Evolutionary conservation across 805 yeast species (phyloP), one percentile per base, ranked within the genome.

Genomic region (Myxozyma kluyveri): DNA sequence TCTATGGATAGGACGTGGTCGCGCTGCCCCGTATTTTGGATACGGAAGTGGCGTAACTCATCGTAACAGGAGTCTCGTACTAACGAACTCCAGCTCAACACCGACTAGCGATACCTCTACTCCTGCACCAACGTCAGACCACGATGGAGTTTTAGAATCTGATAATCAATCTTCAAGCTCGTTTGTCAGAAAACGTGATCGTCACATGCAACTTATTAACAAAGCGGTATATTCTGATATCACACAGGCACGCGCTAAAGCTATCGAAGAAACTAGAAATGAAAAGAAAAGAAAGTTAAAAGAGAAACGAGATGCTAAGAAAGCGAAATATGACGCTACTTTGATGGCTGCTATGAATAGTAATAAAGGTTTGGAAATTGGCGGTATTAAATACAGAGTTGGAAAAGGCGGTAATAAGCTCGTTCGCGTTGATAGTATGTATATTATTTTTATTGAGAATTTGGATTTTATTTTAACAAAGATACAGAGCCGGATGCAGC

Each of bases 381-480:
- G 59, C 18, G 65, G 65, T 6, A 53, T 63, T n/a, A 52, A 57
- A 42, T 64, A 64, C 42, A 40, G 40, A 17, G 42, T 55, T 14
- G 26, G 48, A 23, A 47, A 51, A 14, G 51, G 48, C 31, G 68
- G 65, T 10, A 56, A 59, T 40, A 63, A 63, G 49, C 54, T 65
- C n/a, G 47, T 60, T 3, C 45, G 63, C 2, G 40, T 49, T 10
- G 36, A 49, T 9, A 52, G 50, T 40, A 44, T 3, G 49, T 14
- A 14, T 18, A 19, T 21, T 36, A 39, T 14, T 19, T 23, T 29
- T 23, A n/a, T 32, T 17, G 10, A n/a, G 26, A 10, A 21, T 19
- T 4, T 21, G 6, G 12, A 19, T 3, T 37, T 4, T 19, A 19
- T 3, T 7, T n/a, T 40, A 40, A 38, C 32, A 35, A 21, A 14